Base-by-base conservation (phyloP, 225 moss, liverwort and hornwort species). In the Antitrichia curtipendula region DNA sequence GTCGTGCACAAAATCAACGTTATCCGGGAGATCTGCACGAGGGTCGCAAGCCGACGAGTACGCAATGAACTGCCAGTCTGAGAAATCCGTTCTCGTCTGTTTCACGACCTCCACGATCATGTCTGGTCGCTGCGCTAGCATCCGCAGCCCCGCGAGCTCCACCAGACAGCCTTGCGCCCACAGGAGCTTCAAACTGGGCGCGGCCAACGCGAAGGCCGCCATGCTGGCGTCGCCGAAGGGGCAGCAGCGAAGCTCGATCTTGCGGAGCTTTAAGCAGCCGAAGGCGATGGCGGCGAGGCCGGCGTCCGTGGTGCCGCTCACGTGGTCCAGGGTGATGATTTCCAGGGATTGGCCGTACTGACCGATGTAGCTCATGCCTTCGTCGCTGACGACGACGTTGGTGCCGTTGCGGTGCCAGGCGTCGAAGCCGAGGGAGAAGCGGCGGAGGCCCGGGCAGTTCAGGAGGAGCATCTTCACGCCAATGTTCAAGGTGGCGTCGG, bases 161-260 rank as follows among this genome's bases (percentile, higher is more conserved):
- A 94, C 92, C 81, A 87, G 80, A 45, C 94, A 94, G 27, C 91
- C 94, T 90, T 93, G 94, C 64, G 86, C 89, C 94, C 94, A 94
- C 54, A 93, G 74, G 32, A 88, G 88, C 88, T 91, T 94, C 76
- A 94, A 88, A 73, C 89, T 87, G 17, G 88, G 92, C 17, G 92
- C 90, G 15, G 84, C 88, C 58, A n/a, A 36, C 4, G 91, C 93
- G 61, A 94, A 92, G 52, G 90, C 92, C 54, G 73, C 78, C 90
- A 94, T 88, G 88, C 94, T 90, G 87, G 82, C 85, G 59, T 94
- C 94, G 66, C 93, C 93, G 40, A 90, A 94, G 56, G 91, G 87
- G 81, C 93, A 94, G 79, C 92, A 90, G 24, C 93, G 94, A 36
- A 94, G 91, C 92, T 94, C 94, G 45, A 94, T 86, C 86, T 93